Evolutionary conservation across 1,284 basidiomycete species (phyloP), one percentile per base, ranked within the genome.

Genomic region (Austroboletus novae-zelandiae): DNA sequence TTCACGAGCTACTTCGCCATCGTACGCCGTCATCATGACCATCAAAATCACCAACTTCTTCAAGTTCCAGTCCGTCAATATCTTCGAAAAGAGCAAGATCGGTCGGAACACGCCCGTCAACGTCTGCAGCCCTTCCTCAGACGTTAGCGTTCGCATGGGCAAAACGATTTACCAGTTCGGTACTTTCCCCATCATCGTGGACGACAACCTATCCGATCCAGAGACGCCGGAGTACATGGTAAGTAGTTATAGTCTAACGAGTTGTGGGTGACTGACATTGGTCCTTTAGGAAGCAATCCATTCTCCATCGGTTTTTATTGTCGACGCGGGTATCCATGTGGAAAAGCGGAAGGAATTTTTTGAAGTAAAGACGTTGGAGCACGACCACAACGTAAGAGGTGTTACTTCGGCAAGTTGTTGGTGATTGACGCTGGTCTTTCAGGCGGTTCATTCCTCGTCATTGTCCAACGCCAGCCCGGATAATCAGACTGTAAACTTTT

Each of bases 21-120:
- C 40, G 41, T 41, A 57, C 42, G 2, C 43, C 32, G 32, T 32
- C 50, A 17, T 37, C 43, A 64, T 61, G 60, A 39, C 47, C n/a
- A 47, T 54, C 59, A 44, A 43, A 29, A 4, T 56, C 11, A n/a
- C 20, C 40, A 60, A 48, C n/a, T 40, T 41, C 35, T 59, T 61
- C 61, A 61, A 47, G 52, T 41, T 41, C 40, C 51, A 40, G 42
- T 13, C 40, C 17, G 20, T 14, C 41, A 58, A 42, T 43, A 43
- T 42, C 43, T 29, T 48, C 34, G 27, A 20, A 30, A 48, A 45
- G 47, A 42, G 17, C 40, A 49, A 36, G 44, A 39, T 40, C 30
- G 17, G 32, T 30, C 41, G 40, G 41, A 43, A 40, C 25, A 18
- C 34, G 37, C 31, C 35, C 32, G 31, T 15, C 29, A 34, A 37